Evolutionary conservation across 163 green algal species (phyloP), one percentile per base, ranked within the genome.

Genomic region (Scenedesmus sp.): DNA sequence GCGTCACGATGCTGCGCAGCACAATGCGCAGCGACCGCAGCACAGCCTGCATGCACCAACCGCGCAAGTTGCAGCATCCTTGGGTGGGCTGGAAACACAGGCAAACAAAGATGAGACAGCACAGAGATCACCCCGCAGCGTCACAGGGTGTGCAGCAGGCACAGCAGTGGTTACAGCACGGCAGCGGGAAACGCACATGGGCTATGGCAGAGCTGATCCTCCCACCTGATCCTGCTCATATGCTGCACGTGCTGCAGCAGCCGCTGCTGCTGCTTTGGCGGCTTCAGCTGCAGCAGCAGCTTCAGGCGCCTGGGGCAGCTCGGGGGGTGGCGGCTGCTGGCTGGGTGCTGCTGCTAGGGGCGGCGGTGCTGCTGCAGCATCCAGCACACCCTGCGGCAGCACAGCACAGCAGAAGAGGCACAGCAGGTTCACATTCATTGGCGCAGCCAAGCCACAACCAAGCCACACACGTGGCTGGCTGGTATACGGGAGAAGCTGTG

Each of bases 151-250:
- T 22, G 12, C 51, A 18, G 22, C 51, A 61, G 1, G 12, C 22
- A 61, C 51, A 61, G 51, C 49, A 26, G 51, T 16, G 20, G 51
- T 16, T 61, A 44, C 86, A 44, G 86, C 7, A 24, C 4, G 12
- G 22, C 51, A 18, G 51, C 9, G 12, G 4, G 51, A 13, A 61
- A 61, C 86, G 26, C 10, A 10, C 46, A 53, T 10, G 10, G 10
- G 46, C 46, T 53, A 10, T 53, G 46, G 46, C 51, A 18, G 51
- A 61, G 51, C 22, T 61, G 51, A 18, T 22, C 5, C 59, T 49
- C 73, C 2, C 51, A 86, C 91, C 81, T 96, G 91, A 59, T 99
- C 97, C 46, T 94, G 92, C 85, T 96, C 95, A 46, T 96, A 95
- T 35, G 44, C 80, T 37, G 87, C 82, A 1, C 91, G 83, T 26